Base-by-base conservation (phyloP, 1,284 basidiomycete genomes). In the Polyporus tsugae region DNA sequence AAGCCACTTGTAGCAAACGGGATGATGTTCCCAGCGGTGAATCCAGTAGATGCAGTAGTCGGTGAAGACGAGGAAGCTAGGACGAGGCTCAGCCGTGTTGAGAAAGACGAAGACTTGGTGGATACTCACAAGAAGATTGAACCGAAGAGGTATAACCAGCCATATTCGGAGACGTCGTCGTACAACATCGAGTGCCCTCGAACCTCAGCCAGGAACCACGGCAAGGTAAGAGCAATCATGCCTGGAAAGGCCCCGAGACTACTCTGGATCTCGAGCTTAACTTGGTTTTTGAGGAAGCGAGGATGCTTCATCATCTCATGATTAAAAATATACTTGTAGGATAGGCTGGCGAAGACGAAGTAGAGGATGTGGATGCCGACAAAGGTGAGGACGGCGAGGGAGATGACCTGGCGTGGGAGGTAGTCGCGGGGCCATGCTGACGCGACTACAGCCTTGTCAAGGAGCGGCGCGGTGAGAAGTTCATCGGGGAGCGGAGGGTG, bases 261-360 rank as follows among this genome's bases (percentile, higher is more conserved):
- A 63, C 81, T 82, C 72, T 87, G 82, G 72, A 99, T 99, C 82
- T 99, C 97, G 70, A 90, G 85, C 71, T 86, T 85, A 71, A 95
- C 87, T 80, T 98, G 97, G 76, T 95, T 89, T 77, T 95, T 93
- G 64, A 98, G 85, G 84, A 97, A 99, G 39, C 93, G 89, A 0
- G 97, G 98, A 82, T 99, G 97, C 61, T 89, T 88, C 91, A 96
- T 96, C 90, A 99, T 95, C 33, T 97, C 91, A 76, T 96, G 93
- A 83, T 99, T 97, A 88, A 98, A 99, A 70, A 99, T 88, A 80
- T 87, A 92, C 66, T 83, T 84, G 83, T 96, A 99, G 4, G 95
- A 95, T 13, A 96, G 78, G 38, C 86, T 83, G 35, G 96, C 96
- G 76, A 98, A 94, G 53, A 91, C 67, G 81, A 98, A 97, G 82